Percentiles rank a stretch among this genome's conserved stretches.
phyloP scores from a whole-genome alignment of 208 protist species.

The Strigomonas galati region DNA sequence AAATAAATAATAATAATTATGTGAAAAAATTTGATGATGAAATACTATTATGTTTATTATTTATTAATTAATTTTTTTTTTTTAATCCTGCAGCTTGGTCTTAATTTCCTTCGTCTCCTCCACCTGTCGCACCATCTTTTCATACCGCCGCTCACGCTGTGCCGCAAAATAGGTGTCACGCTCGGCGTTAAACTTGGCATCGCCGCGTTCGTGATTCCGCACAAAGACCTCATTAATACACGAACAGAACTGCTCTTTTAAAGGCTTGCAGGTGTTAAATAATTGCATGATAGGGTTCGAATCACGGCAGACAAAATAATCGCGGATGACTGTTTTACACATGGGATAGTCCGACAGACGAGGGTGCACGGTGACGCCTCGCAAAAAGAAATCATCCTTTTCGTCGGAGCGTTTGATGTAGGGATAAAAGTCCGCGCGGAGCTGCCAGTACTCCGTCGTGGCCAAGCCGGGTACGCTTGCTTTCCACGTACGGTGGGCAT shows the following conservation, averaged over 20 bases:
- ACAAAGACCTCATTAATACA: conserved; percentile 87
- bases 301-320: conserved; percentile 84
- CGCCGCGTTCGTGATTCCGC: conserved; percentile 71
- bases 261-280: conserved; percentile 74
- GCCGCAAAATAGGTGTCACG: conserved; percentile 60
- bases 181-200: conserved; percentile 75
- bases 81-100: conserved; percentile 68
- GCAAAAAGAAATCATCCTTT: conserved; percentile 79
- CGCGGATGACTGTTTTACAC: conserved; percentile 75
- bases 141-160: conserved; percentile 54
- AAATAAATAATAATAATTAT: conserved; percentile 8
- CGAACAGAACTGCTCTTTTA: conserved; percentile 82
- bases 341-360: conserved; percentile 82
- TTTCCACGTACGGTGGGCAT: conserved; percentile 54
- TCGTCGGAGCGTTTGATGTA: conserved; percentile 67
- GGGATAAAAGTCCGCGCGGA: conserved; percentile 75
- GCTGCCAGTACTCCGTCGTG: conserved; percentile 75
- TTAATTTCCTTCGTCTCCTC: conserved; percentile 59
- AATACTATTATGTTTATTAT: conserved; percentile 9
- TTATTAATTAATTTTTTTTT: conserved; percentile 15
- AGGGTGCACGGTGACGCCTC: conserved; percentile 71
- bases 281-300: conserved; percentile 61
- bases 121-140: conserved; percentile 56
- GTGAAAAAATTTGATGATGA: background rate
- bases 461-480: conserved; percentile 52